phyloP scores from a whole-genome alignment of 2,329 filamentous ascomycete species.

The Cytospora chrysosperma region DNA sequence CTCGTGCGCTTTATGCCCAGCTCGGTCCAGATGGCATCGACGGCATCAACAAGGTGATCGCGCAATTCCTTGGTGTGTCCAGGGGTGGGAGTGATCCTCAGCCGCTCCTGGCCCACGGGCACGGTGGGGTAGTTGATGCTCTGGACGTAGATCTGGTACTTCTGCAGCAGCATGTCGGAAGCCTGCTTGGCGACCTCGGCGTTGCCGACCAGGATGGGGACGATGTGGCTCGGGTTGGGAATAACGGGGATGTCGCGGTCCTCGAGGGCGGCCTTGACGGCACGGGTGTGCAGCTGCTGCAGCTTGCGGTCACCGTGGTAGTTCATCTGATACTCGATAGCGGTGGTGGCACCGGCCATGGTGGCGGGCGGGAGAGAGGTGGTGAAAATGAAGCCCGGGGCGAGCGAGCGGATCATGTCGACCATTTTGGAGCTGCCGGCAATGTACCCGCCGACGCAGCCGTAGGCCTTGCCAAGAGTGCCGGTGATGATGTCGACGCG shows the following conservation, averaged over 20 bases:
- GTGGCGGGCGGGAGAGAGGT: constrained; percentile 93
- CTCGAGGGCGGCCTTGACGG: constrained; percentile 81
- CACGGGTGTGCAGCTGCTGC: constrained; percentile 94
- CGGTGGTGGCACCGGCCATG: constrained; percentile 89
- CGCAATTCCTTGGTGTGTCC: constrained; percentile 84
- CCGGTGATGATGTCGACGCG: constrained; percentile 97
- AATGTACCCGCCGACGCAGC: constrained; percentile 96
- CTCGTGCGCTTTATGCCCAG: constrained; percentile 89
- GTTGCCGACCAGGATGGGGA: constrained; percentile 90
- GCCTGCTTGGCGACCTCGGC: constrained; percentile 90
- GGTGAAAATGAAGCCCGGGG: constrained; percentile 98
- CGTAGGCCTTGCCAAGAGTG: constrained; percentile 95
- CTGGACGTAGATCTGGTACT: constrained; percentile 95
- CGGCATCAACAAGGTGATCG: constrained; percentile 77
- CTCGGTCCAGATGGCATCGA: constrained; percentile 86
- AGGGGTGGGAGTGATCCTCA: constrained; percentile 93
- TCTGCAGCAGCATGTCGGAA: constrained; percentile 84
- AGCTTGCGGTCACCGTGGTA: constrained; percentile 84
- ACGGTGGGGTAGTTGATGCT: constrained; percentile 99
- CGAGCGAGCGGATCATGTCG: constrained; percentile 89
- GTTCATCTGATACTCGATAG: constrained; percentile 90
- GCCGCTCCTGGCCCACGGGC: constrained; percentile 93
- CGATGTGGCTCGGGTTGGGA: constrained; percentile 94
- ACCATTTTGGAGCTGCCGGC: constrained; percentile 84
- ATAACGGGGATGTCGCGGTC: constrained; percentile 90